Percentiles rank a stretch among this genome's conserved stretches.
phyloP scores from a whole-genome alignment of 306 rosid species.

The Malus fusca region DNA sequence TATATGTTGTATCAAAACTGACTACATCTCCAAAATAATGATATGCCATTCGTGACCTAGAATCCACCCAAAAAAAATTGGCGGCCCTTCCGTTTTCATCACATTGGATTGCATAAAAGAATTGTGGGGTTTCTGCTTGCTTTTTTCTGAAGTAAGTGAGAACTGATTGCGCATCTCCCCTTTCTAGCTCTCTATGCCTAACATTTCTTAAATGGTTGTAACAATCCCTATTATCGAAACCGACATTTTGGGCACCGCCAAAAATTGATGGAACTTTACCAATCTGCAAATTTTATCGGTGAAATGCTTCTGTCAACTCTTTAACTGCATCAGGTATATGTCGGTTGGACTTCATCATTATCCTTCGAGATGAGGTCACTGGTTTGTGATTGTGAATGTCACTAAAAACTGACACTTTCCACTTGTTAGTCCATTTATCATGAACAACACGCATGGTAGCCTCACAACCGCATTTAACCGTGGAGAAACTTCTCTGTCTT shows the following conservation, averaged over 20 bases:
- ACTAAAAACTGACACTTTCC: background rate
- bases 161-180: background rate
- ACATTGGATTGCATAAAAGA: background rate
- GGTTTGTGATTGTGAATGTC: background rate
- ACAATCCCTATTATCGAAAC: background rate
- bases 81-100: background rate
- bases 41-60: background rate
- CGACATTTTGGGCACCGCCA: background rate
- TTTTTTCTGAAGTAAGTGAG: background rate
- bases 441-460: background rate
- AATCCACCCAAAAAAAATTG: background rate
- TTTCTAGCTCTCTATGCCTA: background rate
- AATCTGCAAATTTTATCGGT: background rate
- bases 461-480: background rate
- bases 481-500: background rate
- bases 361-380: background rate
- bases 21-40: slow-evolving; percentile 2
- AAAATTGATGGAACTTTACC: background rate
- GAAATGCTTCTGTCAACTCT: background rate
- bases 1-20: background rate
- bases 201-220: background rate
- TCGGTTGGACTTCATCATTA: background rate
- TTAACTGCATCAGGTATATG: background rate
- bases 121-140: background rate
- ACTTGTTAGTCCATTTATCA: background rate